A percentile compares a stretch with the other conserved stretches of the same genome.
These are phyloP conservation scores for Panus rudis DNA, from an alignment of 768 basidiomycete genomes.

Conservation along the genomic window DNA sequence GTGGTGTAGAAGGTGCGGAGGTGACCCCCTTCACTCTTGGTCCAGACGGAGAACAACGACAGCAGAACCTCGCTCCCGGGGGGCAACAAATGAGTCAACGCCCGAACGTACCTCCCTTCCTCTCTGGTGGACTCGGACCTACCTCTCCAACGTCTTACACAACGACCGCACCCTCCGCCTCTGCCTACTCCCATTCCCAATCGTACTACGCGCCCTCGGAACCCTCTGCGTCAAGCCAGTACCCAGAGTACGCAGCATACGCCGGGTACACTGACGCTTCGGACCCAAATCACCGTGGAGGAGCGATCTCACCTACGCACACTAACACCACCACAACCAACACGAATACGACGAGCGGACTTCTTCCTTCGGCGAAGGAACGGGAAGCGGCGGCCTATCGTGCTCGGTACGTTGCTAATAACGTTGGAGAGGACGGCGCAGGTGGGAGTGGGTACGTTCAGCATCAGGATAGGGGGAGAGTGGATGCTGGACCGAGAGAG, in stretches of 20 bases:
- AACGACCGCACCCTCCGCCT: constrained; percentile 13
- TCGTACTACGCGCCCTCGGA: too few species aligned
- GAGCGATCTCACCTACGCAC: constrained; percentile 18
- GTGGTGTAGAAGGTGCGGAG: too few species aligned
- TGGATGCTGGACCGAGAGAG: constrained; percentile 12
- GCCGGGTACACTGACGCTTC: constrained; percentile 1
- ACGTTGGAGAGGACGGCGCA: too few species aligned
- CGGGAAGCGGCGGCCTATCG: constrained; percentile 24
- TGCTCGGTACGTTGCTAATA: constrained; percentile 21
- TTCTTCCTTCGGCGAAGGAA: constrained; percentile 22
- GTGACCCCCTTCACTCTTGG: constrained; percentile 17
- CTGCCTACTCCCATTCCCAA: too few species aligned
- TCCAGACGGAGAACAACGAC: too few species aligned
- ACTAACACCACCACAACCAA: constrained; percentile 12
- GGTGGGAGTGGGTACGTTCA: constrained; percentile 18
- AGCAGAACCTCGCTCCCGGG: too few species aligned
- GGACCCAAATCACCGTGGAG: constrained; percentile 10
- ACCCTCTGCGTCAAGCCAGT: constrained; percentile 16
- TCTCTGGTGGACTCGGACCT: too few species aligned
- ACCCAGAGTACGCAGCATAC: constrained; percentile 10
- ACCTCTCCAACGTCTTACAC: too few species aligned
- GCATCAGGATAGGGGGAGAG: constrained; percentile 23
- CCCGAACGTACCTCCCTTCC: too few species aligned
- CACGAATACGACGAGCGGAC: constrained; percentile 5
- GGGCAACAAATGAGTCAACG: constrained; percentile 22